A percentile compares a stretch with the other conserved stretches of the same genome.
Evolutionary conservation across 2,329 filamentous ascomycete species (phyloP).

Genomic region (Chalaropsis thielavioides): DNA sequence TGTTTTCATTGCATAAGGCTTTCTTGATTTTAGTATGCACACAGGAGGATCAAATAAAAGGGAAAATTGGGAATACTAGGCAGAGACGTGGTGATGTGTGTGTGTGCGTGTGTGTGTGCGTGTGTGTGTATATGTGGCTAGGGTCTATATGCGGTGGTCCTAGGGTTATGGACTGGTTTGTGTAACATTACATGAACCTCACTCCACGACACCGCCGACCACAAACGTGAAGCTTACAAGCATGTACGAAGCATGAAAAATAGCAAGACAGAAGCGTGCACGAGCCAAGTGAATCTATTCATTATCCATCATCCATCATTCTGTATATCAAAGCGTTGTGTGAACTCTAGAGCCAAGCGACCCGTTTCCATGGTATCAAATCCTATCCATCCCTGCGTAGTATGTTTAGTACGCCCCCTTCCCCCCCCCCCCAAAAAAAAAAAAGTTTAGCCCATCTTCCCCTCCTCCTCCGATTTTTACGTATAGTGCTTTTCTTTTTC

Average conservation of each 20-base stretch:
- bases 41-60: slow-evolving; percentile 14
- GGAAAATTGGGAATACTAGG: background rate
- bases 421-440: no score
- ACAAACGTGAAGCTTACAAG: background rate
- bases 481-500: slow-evolving; percentile 1
- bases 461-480: background rate
- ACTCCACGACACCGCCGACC: background rate
- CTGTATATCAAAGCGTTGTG: slow-evolving; percentile 14
- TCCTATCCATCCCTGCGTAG: background rate
- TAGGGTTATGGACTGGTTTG: no score
- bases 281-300: slow-evolving; percentile 16
- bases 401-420: slow-evolving; percentile 2
- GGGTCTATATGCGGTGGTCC: no score
- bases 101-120: background rate
- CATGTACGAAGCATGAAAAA: background rate
- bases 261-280: background rate
- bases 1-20: slow-evolving; percentile 11
- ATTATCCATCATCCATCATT: slow-evolving; percentile 14
- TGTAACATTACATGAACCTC: no score
- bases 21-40: slow-evolving; percentile 16
- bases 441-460: background rate
- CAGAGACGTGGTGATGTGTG: background rate
- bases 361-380: slow-evolving; percentile 16
- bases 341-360: slow-evolving; percentile 16
- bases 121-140: no score